Evolutionary conservation across 2,329 filamentous ascomycete genomes (phyloP).

Genomic region (Thyridium curvatum): DNA sequence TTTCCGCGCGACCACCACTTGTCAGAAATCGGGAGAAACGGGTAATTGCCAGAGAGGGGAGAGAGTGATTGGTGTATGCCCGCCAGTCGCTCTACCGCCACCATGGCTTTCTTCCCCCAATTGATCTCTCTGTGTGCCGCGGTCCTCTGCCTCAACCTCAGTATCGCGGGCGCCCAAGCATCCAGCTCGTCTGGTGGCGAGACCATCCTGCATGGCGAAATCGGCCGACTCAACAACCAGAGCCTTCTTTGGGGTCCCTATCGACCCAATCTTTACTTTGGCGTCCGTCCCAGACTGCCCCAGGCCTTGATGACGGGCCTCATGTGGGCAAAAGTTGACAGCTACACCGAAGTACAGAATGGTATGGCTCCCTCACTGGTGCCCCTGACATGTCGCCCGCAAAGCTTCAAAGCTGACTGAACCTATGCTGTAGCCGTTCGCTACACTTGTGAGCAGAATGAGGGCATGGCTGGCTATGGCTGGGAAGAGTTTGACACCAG

Average conservation of each 20-base stretch:
- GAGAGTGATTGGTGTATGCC: no score
- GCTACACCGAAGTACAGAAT: slow-evolving; percentile 66
- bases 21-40: no score
- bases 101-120: slow-evolving; percentile 12
- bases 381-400: no score
- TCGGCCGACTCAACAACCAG: slow-evolving; percentile 61
- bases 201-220: slow-evolving; percentile 39
- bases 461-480: slow-evolving; percentile 90
- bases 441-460: slow-evolving; percentile 93
- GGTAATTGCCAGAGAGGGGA: no score
- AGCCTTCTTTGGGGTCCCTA: slow-evolving; percentile 95
- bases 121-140: slow-evolving; percentile 7
- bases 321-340: slow-evolving; percentile 83
- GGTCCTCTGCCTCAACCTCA: slow-evolving; percentile 6
- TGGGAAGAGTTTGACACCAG: slow-evolving; percentile 97
- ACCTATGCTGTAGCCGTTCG: slow-evolving; percentile 60
- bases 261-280: slow-evolving; percentile 90
- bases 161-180: slow-evolving; percentile 10
- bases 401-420: no score
- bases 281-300: slow-evolving; percentile 73
- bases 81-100: not conserved
- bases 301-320: slow-evolving; percentile 77
- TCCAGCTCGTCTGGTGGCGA: slow-evolving; percentile 15
- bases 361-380: slow-evolving; percentile 45
- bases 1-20: no score